Evolutionary conservation across 2,329 filamentous ascomycete genomes (phyloP).

Genomic region (Clarireedia homoeocarpa): DNA sequence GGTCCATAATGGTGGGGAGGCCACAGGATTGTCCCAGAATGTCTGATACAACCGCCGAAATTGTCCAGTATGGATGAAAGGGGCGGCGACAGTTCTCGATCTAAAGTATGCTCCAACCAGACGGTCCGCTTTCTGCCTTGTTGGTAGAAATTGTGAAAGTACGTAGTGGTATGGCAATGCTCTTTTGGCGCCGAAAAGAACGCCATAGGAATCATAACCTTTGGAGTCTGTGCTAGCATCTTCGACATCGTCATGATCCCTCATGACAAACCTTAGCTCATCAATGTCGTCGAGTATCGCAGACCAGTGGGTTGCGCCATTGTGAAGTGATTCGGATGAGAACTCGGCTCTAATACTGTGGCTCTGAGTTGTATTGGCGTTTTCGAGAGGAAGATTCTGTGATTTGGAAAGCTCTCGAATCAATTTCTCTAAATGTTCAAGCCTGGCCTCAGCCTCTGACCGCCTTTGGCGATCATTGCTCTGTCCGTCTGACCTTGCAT

Average conservation of each 20-base stretch:
- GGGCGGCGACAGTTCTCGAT: constrained; percentile 13
- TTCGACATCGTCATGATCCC: background rate
- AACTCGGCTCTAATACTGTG: background rate
- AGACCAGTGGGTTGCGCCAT: constrained; percentile 20
- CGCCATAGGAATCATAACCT: background rate
- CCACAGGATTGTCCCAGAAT: constrained; percentile 15
- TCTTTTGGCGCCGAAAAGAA: background rate
- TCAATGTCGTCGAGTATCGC: constrained; percentile 21
- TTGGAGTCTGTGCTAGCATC: background rate
- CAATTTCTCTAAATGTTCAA: constrained; percentile 15
- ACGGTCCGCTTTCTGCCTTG: constrained; percentile 17
- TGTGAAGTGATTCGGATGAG: constrained; percentile 3
- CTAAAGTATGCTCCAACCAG: constrained; percentile 17
- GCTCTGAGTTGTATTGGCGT: background rate
- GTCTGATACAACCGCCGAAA: constrained; percentile 20
- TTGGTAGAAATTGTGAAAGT: constrained; percentile 15
- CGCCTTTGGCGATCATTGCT: background rate
- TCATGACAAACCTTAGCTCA: constrained; percentile 13
- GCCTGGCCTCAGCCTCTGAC: constrained; percentile 10
- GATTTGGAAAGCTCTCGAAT: constrained; percentile 7
- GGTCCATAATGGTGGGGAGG: constrained; percentile 18
- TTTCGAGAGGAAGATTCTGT: background rate
- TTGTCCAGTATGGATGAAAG: constrained; percentile 18
- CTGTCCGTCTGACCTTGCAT: background rate
- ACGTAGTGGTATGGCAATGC: constrained; percentile 12